Base-by-base conservation (phyloP, 192 early-diverging fungal species). In the Backusella tarrabulga region DNA sequence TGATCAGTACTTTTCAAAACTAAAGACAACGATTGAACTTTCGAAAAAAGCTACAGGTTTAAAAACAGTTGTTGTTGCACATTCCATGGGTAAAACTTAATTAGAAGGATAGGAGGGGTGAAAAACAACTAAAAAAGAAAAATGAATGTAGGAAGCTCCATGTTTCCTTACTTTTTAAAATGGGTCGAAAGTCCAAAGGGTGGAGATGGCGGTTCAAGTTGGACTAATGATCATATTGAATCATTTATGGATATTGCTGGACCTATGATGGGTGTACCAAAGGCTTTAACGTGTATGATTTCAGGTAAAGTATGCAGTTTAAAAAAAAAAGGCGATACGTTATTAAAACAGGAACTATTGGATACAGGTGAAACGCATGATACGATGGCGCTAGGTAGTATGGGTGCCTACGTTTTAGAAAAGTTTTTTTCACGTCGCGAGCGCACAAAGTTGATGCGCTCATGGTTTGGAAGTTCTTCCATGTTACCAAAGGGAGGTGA, bases 401-500 rank as follows among this genome's bases (percentile, higher is more conserved):
- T 94, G 82, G 93, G 90, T 56, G 87, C 90, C 26, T 93, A 93
- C 79, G 76, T 94, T 17, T 81, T 96, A 17, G 96, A 97, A 77
- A 90, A 91, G 40, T 94, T 97, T 80, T 95, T 97, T 84, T 91
- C 90, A 36, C 85, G 90, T 46, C 80, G 85, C 8, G 94, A 97
- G 76, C 85, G 93, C 8, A 89, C 91, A 6, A 84, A 88, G 12
- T 81, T 98, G 6, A 94, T 95, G 80, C 92, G 95, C 23, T 91
- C 89, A 29, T 97, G 95, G 94, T 90, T 90, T 34, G 94, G 94
- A 17, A 80, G 93, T 36, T 83, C 87, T 2, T 90, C 91, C n/a
- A 86, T 98, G 86, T 82, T 96, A 32, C 95, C 93, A 70, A 94
- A 95, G 79, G 96, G 96, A 56, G 95, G 95, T 50, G 83, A 92